A percentile compares a stretch with the other conserved stretches of the same genome.
These are phyloP conservation scores for Cordyceps tenuipes DNA, from an alignment of 2,329 filamentous ascomycete species.

Conservation along the genomic window DNA sequence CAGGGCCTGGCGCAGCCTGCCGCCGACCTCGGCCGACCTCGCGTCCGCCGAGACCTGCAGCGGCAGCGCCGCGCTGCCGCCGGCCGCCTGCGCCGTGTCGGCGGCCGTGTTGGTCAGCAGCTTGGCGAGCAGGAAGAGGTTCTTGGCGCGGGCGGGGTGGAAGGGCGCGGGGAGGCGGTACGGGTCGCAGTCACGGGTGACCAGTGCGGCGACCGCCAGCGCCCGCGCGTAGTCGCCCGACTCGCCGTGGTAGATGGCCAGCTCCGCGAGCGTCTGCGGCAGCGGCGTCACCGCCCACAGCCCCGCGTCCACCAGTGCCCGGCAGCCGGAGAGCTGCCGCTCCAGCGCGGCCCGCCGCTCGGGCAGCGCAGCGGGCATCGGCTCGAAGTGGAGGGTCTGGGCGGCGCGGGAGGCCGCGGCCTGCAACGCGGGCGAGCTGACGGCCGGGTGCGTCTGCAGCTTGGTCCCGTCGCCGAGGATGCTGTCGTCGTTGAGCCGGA, in stretches of 20 bases:
- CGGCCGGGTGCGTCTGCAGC: conserved; percentile 22
- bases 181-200: conserved; percentile 40
- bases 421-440: conserved; percentile 14
- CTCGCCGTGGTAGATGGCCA: conserved; percentile 37
- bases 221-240: conserved; percentile 33
- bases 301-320: conserved; percentile 18
- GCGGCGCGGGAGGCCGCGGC: conserved; percentile 21
- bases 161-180: conserved; percentile 43
- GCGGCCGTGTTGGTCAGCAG: conserved; percentile 42
- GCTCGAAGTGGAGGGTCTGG: conserved; percentile 18
- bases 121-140: conserved; percentile 43
- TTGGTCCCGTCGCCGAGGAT: conserved; percentile 32
- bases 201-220: conserved; percentile 39
- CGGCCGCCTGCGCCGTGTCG: conserved; percentile 23
- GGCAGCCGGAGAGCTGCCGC: conserved; percentile 19
- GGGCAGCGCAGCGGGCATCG: conserved; percentile 18
- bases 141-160: conserved; percentile 40
- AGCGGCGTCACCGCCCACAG: conserved; percentile 45
- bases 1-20: conserved; percentile 24
- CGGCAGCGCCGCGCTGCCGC: conserved; percentile 20
- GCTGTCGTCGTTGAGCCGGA: conserved; percentile 31
- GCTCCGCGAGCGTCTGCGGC: conserved; percentile 34
- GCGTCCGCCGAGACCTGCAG: conserved; percentile 5
- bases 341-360: conserved; percentile 18
- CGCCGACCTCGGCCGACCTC: no score